Evolutionary conservation across 768 basidiomycete species (phyloP), one percentile per base, ranked within the genome.

Genomic region (Tylopilus balloui): DNA sequence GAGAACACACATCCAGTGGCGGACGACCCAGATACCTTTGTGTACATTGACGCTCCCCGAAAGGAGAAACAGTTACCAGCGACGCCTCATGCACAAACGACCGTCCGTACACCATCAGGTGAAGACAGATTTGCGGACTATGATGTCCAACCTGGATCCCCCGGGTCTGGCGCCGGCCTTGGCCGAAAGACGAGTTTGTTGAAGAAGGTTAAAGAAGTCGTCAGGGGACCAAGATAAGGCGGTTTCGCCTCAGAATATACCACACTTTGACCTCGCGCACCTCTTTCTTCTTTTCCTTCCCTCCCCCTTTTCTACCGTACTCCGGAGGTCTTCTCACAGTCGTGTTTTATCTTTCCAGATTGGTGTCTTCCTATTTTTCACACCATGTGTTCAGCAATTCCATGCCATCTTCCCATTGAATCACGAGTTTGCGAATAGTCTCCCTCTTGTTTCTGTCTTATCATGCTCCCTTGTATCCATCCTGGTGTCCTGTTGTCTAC

Each of bases 171-270:
- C 4, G 59, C 61, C 8, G 71, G 73, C 20, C 74, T 91, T 1
- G 83, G 81, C 39, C 76, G 88, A 60, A 90, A 83, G 76, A 76
- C 84, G 1, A 88, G 86, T 62, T 69, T 91, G 50, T 77, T 90
- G 74, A 85, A 84, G 78, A 89, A 86, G 65, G 79, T 90, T 47
- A 84, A 84, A 55, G 77, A 78, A 37, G 88, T 76, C 6, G 86
- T 88, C 43, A 80, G 83, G 51, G 79, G 81, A 4, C 72, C 72
- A 38, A 74, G 73, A 56, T 73, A 61, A 64, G 40, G 45, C 35
- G 19, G n/a, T 27, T 27, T 43, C 23, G 3, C 34, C 38, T 25
- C 54, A 52, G 40, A 47, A 34, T 45, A 52, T 48, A 35, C 38
- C 25, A 45, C 27, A 46, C 38, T 49, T 48, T 47, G 37, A 28